These are phyloP conservation scores for Diaporthe sp. DNA, from an alignment of 2,329 filamentous ascomycete species.

Conservation along the genomic window DNA sequence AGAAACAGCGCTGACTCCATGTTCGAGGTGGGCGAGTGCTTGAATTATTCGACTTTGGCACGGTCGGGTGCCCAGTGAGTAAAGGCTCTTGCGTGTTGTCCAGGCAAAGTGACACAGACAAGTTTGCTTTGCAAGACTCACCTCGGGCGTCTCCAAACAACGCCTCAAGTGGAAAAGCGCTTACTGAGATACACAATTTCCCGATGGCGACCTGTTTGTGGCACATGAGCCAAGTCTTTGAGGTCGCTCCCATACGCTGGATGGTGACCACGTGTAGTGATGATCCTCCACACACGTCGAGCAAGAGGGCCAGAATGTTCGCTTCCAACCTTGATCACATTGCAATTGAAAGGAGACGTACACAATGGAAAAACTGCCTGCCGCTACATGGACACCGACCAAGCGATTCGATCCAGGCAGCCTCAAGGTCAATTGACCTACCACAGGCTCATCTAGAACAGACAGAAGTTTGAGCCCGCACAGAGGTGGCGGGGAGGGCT, in stretches of 20 bases:
- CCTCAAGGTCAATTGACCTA: background rate
- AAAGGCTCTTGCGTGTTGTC: background rate
- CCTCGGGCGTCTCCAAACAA: background rate
- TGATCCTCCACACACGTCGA: background rate
- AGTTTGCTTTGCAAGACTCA: background rate
- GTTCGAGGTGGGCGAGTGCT: background rate
- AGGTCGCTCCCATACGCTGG: background rate
- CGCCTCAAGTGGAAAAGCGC: too few species aligned
- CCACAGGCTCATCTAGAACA: background rate
- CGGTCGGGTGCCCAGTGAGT: background rate
- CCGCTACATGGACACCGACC: too few species aligned
- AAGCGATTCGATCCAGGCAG: background rate
- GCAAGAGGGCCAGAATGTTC: background rate
- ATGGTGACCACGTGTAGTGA: too few species aligned
- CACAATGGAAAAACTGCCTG: background rate
- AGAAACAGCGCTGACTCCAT: too few species aligned
- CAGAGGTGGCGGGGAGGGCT: background rate
- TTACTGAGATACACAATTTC: too few species aligned
- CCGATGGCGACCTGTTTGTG: background rate
- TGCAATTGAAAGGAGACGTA: background rate
- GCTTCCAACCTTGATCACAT: background rate
- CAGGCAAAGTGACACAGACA: background rate
- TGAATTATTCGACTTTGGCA: background rate
- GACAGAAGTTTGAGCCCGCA: background rate
- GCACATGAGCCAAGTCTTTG: too few species aligned